Evolutionary conservation across 1,284 basidiomycete species (phyloP).

Genomic region (Trametes pubescens): DNA sequence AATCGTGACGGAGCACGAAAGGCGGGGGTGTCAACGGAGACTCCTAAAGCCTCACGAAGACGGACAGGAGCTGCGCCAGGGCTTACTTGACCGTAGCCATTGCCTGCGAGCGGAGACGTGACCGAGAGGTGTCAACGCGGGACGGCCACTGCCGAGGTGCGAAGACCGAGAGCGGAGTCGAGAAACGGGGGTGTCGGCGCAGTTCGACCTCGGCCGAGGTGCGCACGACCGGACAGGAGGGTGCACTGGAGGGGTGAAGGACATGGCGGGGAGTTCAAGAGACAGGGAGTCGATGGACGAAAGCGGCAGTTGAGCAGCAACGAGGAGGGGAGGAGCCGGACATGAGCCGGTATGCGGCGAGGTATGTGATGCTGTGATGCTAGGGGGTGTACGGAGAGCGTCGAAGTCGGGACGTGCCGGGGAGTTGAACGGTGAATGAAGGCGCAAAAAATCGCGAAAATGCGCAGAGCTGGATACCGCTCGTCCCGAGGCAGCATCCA

Average conservation of each 20-base stretch:
- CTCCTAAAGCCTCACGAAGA: not conserved
- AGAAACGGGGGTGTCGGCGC: not conserved
- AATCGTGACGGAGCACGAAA: not conserved
- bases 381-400: not conserved
- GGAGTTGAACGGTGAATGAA: not conserved
- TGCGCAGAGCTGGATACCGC: not conserved
- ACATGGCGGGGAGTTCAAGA: not conserved
- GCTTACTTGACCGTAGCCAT: not conserved
- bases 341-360: not conserved
- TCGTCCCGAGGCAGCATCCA: not conserved
- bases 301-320: not conserved
- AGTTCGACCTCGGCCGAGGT: slow-evolving; percentile 2
- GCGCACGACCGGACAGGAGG: not conserved
- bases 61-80: not conserved
- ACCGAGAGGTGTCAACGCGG: not conserved
- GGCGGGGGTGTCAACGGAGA: slow-evolving; percentile 1
- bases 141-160: slow-evolving; percentile 1
- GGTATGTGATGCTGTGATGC: not conserved
- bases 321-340: not conserved
- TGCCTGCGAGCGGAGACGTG: slow-evolving; percentile 2
- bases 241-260: not conserved
- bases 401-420: not conserved
- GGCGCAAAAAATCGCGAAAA: not conserved
- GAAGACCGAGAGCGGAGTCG: not conserved
- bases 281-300: not conserved